Evolutionary conservation across 2,329 filamentous ascomycete species (phyloP).

Genomic region (Aphanocladium album): DNA sequence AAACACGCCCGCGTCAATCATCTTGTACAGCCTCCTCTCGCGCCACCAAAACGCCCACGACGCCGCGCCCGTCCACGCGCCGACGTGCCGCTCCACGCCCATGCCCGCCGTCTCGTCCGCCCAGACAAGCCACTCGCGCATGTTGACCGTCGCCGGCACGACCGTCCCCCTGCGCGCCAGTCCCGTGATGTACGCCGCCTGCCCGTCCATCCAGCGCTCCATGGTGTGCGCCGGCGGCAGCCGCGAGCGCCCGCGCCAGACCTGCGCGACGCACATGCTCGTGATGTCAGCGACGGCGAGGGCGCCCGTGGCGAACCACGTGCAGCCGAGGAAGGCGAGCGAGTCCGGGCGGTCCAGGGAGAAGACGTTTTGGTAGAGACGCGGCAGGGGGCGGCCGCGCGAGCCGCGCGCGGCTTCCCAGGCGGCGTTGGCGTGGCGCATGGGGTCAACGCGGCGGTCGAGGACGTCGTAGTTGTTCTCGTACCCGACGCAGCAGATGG

Average conservation of each 20-base stretch:
- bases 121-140: slow-evolving; percentile 34
- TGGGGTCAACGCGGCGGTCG: slow-evolving; percentile 24
- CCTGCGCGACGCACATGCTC: slow-evolving; percentile 39
- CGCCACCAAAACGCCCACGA: slow-evolving; percentile 36
- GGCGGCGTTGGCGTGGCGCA: slow-evolving; percentile 18
- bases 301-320: slow-evolving; percentile 30
- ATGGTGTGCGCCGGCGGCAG: slow-evolving; percentile 34
- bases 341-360: slow-evolving; percentile 37
- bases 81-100: slow-evolving; percentile 34
- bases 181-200: slow-evolving; percentile 28
- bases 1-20: slow-evolving; percentile 35
- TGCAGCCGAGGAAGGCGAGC: slow-evolving; percentile 38
- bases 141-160: slow-evolving; percentile 24
- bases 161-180: slow-evolving; percentile 24
- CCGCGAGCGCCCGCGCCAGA: slow-evolving; percentile 34
- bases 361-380: slow-evolving; percentile 41
- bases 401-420: slow-evolving; percentile 22
- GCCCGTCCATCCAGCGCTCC: slow-evolving; percentile 27
- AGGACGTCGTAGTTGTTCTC: slow-evolving; percentile 25
- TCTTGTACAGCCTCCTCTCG: slow-evolving; percentile 32
- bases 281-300: slow-evolving; percentile 37
- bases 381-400: slow-evolving; percentile 26
- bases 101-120: slow-evolving; percentile 38
- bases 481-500: slow-evolving; percentile 34
- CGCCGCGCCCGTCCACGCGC: slow-evolving; percentile 32